Conservation (phyloP, 2,329 filamentous ascomycete genomes). For the Cercospora zeina region DNA sequence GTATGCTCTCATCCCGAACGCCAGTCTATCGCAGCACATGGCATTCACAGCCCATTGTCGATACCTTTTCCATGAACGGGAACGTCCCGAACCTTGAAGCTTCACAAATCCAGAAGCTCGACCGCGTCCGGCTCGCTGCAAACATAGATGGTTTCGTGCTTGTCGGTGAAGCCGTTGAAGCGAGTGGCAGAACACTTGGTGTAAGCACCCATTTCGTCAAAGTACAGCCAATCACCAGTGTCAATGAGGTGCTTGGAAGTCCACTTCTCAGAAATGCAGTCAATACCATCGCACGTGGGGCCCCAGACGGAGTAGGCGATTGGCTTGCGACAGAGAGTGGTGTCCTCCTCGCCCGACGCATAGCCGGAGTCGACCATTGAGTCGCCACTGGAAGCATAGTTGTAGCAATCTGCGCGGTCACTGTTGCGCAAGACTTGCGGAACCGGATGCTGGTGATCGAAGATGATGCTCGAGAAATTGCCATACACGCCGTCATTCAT, state of each 20-base stretch:
- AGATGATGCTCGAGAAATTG: constrained; percentile 99
- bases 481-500: constrained; percentile 97
- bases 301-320: constrained; percentile 96
- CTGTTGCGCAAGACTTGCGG: constrained; percentile 67
- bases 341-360: constrained; percentile 44
- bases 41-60: background rate
- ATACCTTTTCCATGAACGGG: background rate
- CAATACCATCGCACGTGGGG: constrained; percentile 95
- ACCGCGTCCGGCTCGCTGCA: constrained; percentile 84
- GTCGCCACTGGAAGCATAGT: constrained; percentile 33
- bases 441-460: constrained; percentile 90
- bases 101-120: constrained; percentile 18
- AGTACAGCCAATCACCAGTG: constrained; percentile 97
- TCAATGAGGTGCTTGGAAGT: constrained; percentile 75
- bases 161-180: constrained; percentile 95
- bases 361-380: constrained; percentile 40
- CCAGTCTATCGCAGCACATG: background rate
- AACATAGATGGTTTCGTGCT: constrained; percentile 90
- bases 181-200: constrained; percentile 96
- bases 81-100: background rate
- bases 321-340: constrained; percentile 41
- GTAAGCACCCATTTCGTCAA: constrained; percentile 98
- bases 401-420: constrained; percentile 35
- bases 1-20: background rate
- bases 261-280: constrained; percentile 83